These are phyloP conservation scores for Fusarium sp. DNA, from an alignment of 2,329 filamentous ascomycete genomes.

Conservation along the genomic window DNA sequence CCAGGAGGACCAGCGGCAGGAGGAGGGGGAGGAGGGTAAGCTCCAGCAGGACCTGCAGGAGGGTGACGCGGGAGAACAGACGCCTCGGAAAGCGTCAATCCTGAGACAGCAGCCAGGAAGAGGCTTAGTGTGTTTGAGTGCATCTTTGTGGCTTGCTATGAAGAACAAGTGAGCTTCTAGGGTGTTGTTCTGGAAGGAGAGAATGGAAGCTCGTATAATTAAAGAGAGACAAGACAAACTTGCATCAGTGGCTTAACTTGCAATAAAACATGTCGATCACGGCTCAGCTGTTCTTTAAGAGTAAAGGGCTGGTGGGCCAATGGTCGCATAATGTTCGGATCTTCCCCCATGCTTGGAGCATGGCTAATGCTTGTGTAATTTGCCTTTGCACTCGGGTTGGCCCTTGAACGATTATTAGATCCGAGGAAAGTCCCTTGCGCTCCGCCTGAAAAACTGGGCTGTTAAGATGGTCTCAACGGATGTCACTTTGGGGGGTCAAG, in stretches of 20 bases:
- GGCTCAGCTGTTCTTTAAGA: conserved; percentile 5
- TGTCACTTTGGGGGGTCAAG: not conserved
- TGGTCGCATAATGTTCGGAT: not conserved
- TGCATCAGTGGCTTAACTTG: not conserved
- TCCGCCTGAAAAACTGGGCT: not conserved
- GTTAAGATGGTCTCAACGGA: too few species aligned
- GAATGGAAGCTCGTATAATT: not conserved
- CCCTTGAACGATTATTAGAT: not conserved
- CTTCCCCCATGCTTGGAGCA: not conserved
- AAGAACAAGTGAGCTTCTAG: conserved; percentile 5
- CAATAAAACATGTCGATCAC: conserved; percentile 1
- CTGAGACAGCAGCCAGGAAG: conserved; percentile 27
- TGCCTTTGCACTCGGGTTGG: not conserved
- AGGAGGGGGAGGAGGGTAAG: not conserved
- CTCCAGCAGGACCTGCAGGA: not conserved
- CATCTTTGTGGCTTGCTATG: conserved; percentile 18
- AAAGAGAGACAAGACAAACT: not conserved
- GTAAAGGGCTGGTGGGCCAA: not conserved
- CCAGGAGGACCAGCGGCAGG: not conserved
- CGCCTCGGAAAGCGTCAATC: conserved; percentile 16
- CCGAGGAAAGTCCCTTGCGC: not conserved
- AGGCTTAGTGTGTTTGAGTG: conserved; percentile 25
- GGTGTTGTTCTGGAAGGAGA: conserved; percentile 6
- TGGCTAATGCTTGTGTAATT: not conserved
- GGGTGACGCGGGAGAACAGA: conserved; percentile 1